Evolutionary conservation across 108 stramenopile species (phyloP), one percentile per base, ranked within the genome.

Genomic region (Conticribra guillardii): DNA sequence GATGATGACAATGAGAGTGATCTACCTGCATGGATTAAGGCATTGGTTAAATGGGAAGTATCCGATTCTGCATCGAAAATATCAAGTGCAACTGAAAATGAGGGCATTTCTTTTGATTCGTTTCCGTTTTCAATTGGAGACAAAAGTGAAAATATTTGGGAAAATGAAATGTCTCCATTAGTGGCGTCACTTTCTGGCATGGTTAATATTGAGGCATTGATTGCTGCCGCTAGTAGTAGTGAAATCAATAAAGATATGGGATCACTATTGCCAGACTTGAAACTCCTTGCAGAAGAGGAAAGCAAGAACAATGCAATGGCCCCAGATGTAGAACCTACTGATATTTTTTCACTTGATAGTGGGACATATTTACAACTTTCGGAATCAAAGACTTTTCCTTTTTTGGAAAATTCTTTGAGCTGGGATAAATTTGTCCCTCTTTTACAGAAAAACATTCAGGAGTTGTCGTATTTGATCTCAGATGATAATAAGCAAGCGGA

Each of bases 341-440:
- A 22, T 46, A 61, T 30, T 21, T 16, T 32, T 30, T 1, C 31
- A 16, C 56, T 2, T 18, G 30, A 2, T 31, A 3, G 15, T 7
- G 33, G 30, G 2, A 31, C n/a, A 7, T 30, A 14, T 21, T 16
- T 17, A 48, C 7, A 57, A 14, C 44, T 21, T 22, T 56, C 71
- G 15, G 41, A 49, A 19, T 34, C 54, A 32, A 55, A 54, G 51
- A 33, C 54, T 26, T 71, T 81, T 67, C 71, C 80, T 32, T 81
- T 77, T 47, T 28, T 81, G 16, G 80, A 81, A 28, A 71, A 71
- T 29, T 62, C 69, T 7, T 46, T 73, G 27, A 37, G 70, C 24
- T 81, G 80, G 80, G 80, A 77, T 44, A 50, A 65, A 23, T 81
- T 81, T 53, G 52, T 71, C 17, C 69, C 60, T 21, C 55, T 63